Evolutionary conservation across 306 rosid species (phyloP).

Genomic region (Dryas octopetala): DNA sequence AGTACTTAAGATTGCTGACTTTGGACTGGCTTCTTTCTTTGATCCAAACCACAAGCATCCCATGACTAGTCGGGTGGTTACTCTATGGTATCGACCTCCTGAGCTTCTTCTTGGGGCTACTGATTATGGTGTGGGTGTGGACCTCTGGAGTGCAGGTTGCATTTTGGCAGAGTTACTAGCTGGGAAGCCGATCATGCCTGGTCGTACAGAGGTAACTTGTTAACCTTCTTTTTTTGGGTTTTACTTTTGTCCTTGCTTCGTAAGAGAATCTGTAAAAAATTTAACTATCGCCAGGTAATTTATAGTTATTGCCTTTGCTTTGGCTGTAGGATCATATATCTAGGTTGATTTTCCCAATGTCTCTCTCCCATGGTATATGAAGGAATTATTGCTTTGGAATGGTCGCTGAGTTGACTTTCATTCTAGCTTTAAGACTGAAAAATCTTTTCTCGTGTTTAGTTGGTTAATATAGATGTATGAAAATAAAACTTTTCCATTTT

Average conservation of each 20-base stretch:
- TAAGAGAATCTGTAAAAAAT: neutral
- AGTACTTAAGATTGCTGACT: constrained; percentile 85
- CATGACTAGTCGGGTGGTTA: constrained; percentile 94
- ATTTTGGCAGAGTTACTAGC: constrained; percentile 90
- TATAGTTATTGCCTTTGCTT: neutral
- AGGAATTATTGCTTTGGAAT: neutral
- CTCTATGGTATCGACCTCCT: constrained; percentile 96
- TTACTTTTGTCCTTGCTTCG: constrained; percentile 15
- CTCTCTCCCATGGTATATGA: neutral
- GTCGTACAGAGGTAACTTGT: constrained; percentile 87
- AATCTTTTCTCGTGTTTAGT: constrained; percentile 4
- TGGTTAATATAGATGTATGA: neutral
- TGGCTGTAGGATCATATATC: neutral
- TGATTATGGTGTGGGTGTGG: constrained; percentile 81
- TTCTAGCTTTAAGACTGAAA: neutral
- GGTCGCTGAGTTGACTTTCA: neutral
- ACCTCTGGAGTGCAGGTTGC: constrained; percentile 98
- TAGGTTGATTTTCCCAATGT: neutral
- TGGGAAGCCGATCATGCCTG: constrained; percentile 98
- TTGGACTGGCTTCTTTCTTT: constrained; percentile 81
- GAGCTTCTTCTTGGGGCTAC: constrained; percentile 96
- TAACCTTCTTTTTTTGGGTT: constrained; percentile 22
- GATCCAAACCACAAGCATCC: constrained; percentile 83
- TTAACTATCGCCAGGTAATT: neutral
- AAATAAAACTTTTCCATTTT: neutral